phyloP scores from a whole-genome alignment of 1,139 yeast genomes.

The Lodderomyces jiufengensis region DNA sequence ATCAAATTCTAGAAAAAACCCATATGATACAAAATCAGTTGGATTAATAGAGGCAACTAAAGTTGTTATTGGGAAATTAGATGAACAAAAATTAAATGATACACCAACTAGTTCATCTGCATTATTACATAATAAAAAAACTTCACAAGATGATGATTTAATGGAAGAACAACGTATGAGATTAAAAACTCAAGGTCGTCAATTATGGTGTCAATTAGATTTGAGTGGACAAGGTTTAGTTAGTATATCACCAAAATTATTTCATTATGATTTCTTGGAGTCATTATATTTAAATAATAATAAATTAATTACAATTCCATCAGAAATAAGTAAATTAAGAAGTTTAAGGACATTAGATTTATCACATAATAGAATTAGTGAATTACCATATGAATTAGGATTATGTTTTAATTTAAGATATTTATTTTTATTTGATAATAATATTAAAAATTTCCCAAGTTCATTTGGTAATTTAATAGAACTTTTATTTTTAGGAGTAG shows the following conservation, averaged over 20 bases:
- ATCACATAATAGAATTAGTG: constrained; percentile 68
- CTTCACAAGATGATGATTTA: constrained; percentile 60
- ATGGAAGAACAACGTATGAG: constrained; percentile 75
- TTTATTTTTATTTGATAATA: constrained; percentile 84
- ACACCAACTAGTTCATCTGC: constrained; percentile 37
- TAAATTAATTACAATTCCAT: constrained; percentile 65
- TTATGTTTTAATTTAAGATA: constrained; percentile 75
- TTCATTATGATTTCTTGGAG: constrained; percentile 81
- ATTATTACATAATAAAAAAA: constrained; percentile 60
- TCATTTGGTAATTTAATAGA: constrained; percentile 87
- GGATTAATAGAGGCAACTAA: constrained; percentile 58
- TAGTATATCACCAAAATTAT: constrained; percentile 66
- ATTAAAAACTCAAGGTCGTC: constrained; percentile 66
- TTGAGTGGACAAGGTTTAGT: constrained; percentile 84
- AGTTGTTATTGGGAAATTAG: constrained; percentile 41
- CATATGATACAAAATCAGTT: constrained; percentile 41
- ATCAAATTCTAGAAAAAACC: constrained; percentile 61
- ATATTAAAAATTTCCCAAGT: constrained; percentile 68
- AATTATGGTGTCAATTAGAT: constrained; percentile 93
- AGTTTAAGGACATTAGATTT: constrained; percentile 82
- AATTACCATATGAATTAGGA: constrained; percentile 80
- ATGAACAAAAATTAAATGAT: constrained; percentile 26
- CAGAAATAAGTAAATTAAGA: constrained; percentile 63
- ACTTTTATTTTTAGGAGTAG: constrained; percentile 83
- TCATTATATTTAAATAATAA: constrained; percentile 87